Evolutionary conservation across 495 filamentous ascomycete species (phyloP), one percentile per base, ranked within the genome.

Genomic region (Aspergillus cristatus): DNA sequence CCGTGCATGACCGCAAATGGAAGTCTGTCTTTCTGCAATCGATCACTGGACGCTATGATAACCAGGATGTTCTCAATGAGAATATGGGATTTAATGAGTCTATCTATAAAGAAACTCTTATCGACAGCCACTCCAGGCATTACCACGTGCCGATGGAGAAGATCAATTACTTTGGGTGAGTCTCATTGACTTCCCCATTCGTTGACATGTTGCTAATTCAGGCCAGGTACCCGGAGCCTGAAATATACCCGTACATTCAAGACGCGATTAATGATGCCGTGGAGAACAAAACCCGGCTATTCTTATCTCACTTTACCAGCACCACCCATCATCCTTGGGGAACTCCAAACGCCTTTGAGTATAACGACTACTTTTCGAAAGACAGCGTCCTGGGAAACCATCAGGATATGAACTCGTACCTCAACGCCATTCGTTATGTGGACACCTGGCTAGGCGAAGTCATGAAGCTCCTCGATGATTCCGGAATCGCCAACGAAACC

Each of bases 151-250:
- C 44, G 15, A 54, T 51, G 42, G 40, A 45, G 17, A 51, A 60
- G 34, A 43, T 58, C 36, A 68, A 68, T 31, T 68, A 68, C 34
- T 68, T 66, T 44, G 64, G 63, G 39, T 65, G 35, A 16, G 43
- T n/a, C 20, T 24, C 20, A 24, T 24, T 8, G 10, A 31, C 20
- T 30, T 6, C 18, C 10, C 16, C 13, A 1, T 14, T 12, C 26
- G 3, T 14, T 14, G 7, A 18, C 14, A 47, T 22, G 10, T 8
- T 24, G 18, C 36, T 44, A 40, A 44, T 10, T 11, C 7, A 14
- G 14, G 7, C 1, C 28, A 52, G 49, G 5, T 50, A 44, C 20
- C 34, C 47, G 1, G 47, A 53, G 14, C 14, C 28, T 24, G 50
- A 50, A 29, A 28, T 54, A 13, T 38, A 36, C 15, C 47, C 47